Evolutionary conservation across 169 alveolate genomes (phyloP), one percentile per base, ranked within the genome.

Genomic region (Neospora caninum): DNA sequence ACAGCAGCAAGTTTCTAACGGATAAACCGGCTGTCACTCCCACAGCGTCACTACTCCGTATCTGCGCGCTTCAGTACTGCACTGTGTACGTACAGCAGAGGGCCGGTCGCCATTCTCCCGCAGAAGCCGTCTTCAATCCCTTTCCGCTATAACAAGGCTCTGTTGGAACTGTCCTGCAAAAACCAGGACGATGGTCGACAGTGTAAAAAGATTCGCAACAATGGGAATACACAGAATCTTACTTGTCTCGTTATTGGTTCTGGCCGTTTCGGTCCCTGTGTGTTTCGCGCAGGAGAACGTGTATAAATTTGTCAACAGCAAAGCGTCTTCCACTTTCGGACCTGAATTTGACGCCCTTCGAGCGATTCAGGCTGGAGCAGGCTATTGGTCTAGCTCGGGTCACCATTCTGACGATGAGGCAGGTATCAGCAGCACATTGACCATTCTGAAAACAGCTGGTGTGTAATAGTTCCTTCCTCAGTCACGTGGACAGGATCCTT

Each of bases 301-400:
- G 1, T 43, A 42, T 7, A 43, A 25, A 36, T 94, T 94, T 25
- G 91, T 49, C 43, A 73, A 88, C 34, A 67, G 92, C 82, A 43
- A 94, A 53, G 95, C 95, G 36, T 88, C 95, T 6, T 94, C 95
- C 39, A 69, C 95, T 0, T 80, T 64, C n/a, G 89, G 94, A 0
- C 94, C 95, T 31, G 92, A 94, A 42, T 94, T 94, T 53, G 95
- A 94, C 27, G 95, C 95, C n/a, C 20, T 64, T 36, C 73, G 58
- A 73, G 95, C 95, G 70, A 89, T 88, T 89, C 95, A 94, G 89
- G 93, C 95, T 31, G 95, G 95, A 31, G 80, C 94, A 6, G 88
- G 92, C 36, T 94, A 94, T 70, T 94, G 95, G 95, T 94, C 93
- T 67, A 94, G 95, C 67, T 89, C 93, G 9, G 95, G 95, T 27